phyloP scores from a whole-genome alignment of 2,329 filamentous ascomycete genomes.

The Alternaria angustiovoidea region DNA sequence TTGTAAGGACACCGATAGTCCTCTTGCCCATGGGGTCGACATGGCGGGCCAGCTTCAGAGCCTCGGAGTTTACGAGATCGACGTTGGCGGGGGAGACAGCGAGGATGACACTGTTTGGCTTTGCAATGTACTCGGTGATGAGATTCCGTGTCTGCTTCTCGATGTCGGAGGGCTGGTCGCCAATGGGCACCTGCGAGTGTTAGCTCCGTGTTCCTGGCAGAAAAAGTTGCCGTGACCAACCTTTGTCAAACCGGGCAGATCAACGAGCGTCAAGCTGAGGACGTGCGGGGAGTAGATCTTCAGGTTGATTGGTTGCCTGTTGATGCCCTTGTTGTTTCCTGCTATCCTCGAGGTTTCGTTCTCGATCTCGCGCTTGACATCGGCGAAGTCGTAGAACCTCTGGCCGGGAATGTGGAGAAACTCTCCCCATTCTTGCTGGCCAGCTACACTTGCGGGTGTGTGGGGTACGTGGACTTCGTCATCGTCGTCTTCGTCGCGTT shows the following conservation, averaged over 20 bases:
- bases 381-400: constrained; percentile 87
- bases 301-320: constrained; percentile 94
- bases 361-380: constrained; percentile 96
- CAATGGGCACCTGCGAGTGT: constrained; percentile 80
- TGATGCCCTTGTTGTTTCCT: constrained; percentile 98
- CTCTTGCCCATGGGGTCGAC: constrained; percentile 93
- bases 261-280: constrained; percentile 93
- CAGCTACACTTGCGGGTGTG: constrained; percentile 75
- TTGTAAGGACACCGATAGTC: constrained; percentile 96
- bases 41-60: constrained; percentile 93
- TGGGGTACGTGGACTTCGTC: constrained; percentile 73
- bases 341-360: constrained; percentile 94
- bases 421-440: constrained; percentile 83
- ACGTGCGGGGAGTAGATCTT: constrained; percentile 99
- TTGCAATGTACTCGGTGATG: constrained; percentile 97
- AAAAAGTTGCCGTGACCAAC: constrained; percentile 53
- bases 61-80: constrained; percentile 97
- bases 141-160: constrained; percentile 97
- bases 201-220: constrained; percentile 27
- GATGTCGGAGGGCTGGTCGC: constrained; percentile 95
- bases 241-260: constrained; percentile 95
- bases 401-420: constrained; percentile 94
- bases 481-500: constrained; percentile 72
- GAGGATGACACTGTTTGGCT: constrained; percentile 97
- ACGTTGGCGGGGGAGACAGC: constrained; percentile 98